A percentile compares a stretch with the other conserved stretches of the same genome.
Evolutionary conservation across 192 early-diverging fungal genomes (phyloP).

Genomic region (Podila clonocystis): DNA sequence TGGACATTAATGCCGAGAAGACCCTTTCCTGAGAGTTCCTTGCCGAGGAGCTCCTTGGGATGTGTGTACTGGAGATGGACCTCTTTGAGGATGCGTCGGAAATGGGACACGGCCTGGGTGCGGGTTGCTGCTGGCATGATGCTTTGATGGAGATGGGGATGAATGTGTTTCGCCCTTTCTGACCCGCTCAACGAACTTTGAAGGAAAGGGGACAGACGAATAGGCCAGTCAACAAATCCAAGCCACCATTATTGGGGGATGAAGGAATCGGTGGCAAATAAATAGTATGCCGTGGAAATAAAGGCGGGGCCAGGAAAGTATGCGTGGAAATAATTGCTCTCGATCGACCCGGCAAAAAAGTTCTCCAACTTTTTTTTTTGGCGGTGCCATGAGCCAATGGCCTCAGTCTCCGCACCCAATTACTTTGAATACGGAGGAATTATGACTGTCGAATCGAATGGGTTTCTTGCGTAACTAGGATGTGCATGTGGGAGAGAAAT

Average conservation of each 20-base stretch:
- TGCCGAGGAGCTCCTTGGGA: slow-evolving; percentile 35
- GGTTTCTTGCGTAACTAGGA: too few relatives aligned
- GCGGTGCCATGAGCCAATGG: too few relatives aligned
- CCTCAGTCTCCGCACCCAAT: too few relatives aligned
- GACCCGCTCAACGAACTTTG: background rate
- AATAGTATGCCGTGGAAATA: background rate
- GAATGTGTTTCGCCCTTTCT: background rate
- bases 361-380: too few relatives aligned
- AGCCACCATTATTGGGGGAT: background rate
- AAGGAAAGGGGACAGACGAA: background rate
- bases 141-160: background rate
- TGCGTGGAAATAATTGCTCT: background rate
- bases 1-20: slow-evolving; percentile 44
- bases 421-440: too few relatives aligned
- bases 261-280: background rate
- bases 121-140: slow-evolving; percentile 8
- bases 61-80: slow-evolving; percentile 46
- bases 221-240: too few relatives aligned
- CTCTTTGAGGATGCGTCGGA: slow-evolving; percentile 43
- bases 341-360: background rate
- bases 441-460: too few relatives aligned
- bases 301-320: background rate
- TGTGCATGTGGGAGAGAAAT: too few relatives aligned
- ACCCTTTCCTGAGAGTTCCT: slow-evolving; percentile 30
- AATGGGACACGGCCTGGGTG: slow-evolving; percentile 37